phyloP scores from a whole-genome alignment of 306 rosid species.

The Abrus pulchellus region DNA sequence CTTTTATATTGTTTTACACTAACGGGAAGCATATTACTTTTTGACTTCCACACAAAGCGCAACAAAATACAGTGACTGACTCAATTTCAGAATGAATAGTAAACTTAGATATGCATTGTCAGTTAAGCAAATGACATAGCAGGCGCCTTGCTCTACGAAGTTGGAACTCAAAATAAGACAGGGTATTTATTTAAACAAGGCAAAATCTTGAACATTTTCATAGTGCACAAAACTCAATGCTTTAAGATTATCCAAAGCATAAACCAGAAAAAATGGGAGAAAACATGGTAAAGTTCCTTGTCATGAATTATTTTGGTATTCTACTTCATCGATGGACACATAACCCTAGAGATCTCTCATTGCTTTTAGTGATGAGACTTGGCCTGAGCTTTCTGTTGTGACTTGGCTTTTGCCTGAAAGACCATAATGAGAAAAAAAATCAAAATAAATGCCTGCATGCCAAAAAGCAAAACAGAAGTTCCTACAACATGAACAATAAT shows the following conservation, averaged over 20 bases:
- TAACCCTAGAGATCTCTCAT: constrained; percentile 33
- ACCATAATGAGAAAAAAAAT: not conserved
- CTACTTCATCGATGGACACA: constrained; percentile 49
- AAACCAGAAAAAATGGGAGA: constrained; percentile 43
- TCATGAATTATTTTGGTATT: constrained; percentile 63
- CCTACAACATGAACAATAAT: constrained; percentile 1
- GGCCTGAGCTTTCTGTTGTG: constrained; percentile 62
- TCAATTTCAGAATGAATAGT: not conserved
- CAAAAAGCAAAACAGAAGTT: constrained; percentile 26
- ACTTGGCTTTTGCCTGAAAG: constrained; percentile 86
- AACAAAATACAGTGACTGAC: not conserved
- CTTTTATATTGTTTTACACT: no score
- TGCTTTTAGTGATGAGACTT: constrained; percentile 70
- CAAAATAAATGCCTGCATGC: constrained; percentile 8
- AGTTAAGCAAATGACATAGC: constrained; percentile 7
- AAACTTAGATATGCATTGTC: constrained; percentile 18
- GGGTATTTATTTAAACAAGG: constrained; percentile 41
- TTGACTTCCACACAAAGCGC: not conserved
- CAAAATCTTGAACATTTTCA: constrained; percentile 41
- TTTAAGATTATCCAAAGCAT: constrained; percentile 42
- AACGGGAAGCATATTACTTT: not conserved
- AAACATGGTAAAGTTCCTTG: constrained; percentile 53
- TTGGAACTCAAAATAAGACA: constrained; percentile 28
- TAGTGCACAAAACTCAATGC: constrained; percentile 53
- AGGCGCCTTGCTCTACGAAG: constrained; percentile 39